Base-by-base conservation (phyloP, 1,139 yeast species). In the Tardiomyces depauwii region DNA sequence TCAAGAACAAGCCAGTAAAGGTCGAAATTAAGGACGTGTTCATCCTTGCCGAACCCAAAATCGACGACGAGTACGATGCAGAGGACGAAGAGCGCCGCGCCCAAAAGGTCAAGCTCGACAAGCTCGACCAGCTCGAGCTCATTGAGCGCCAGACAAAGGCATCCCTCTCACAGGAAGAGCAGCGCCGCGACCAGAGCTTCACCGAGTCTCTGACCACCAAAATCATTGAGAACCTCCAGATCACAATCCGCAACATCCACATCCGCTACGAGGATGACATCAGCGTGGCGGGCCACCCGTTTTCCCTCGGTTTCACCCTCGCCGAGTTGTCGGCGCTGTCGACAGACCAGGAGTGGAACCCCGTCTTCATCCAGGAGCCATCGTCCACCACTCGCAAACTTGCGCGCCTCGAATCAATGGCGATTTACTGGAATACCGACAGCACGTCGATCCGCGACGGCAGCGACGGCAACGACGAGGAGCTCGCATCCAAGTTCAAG, bases 171-270 rank as follows among this genome's bases (percentile, higher is more conserved):
- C 54, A 62, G 18, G 68, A 74, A 18, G 74, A 46, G 27, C 73
- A 39, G 76, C 77, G 42, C 69, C 76, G 23, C 68, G 72, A 81
- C 59, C 93, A 86, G 60, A 73, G 87, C 36, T 91, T 91, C 61
- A 82, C 95, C 2, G 96, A 89, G 55, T 81, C 91, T 41, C 70
- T 93, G 51, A 74, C 88, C 3, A 85, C 96, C 1, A 91, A 91
- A 62, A 82, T 91, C 53, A 82, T 91, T 39, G 98, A 93, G 63
- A 93, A 93, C 57, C 68, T 93, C 47, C 99, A 93, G 61, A 76
- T 93, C n/a, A 86, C 95, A 0, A 86, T 93, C 51, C 84, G 82
- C 57, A 87, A 87, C 58, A 91, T 93, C 50, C 98, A 93, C 63
- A 65, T 93, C 16, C 74, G 98, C 48, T 91, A 89, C 59, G 98